Evolutionary conservation across 2,329 filamentous ascomycete genomes (phyloP).

Genomic region (Arthrobotrys musiformis): DNA sequence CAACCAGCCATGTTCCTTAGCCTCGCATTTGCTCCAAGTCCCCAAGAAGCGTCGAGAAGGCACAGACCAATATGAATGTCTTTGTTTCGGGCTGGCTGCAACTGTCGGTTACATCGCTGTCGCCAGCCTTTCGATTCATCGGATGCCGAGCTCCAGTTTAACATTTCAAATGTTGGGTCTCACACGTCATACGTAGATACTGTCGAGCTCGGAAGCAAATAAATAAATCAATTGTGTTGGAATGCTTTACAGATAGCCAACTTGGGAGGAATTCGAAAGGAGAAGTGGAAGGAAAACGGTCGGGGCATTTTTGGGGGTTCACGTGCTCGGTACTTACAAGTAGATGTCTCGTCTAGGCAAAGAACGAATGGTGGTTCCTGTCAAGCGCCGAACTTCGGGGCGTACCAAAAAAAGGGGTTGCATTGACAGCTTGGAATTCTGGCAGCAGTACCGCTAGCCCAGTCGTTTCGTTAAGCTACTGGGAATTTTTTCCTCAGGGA

Average conservation of each 20-base stretch:
- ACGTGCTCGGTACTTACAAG: too few species aligned
- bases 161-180: neutral
- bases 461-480: neutral
- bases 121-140: too few species aligned
- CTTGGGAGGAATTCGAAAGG: too few species aligned
- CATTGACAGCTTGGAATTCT: neutral
- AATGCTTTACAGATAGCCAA: too few species aligned
- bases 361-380: neutral
- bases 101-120: neutral
- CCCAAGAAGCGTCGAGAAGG: neutral
- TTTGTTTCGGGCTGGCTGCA: neutral
- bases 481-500: neutral
- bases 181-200: too few species aligned
- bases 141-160: too few species aligned
- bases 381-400: constrained; percentile 13
- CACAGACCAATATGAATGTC: neutral
- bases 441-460: neutral
- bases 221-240: neutral
- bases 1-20: too few species aligned
- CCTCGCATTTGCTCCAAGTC: too few species aligned
- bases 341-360: too few species aligned
- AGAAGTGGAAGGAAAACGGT: too few species aligned
- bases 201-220: neutral
- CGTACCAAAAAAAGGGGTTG: constrained; percentile 6
- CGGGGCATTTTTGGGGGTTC: too few species aligned